Conservation (phyloP, 768 basidiomycete genomes). For the Chalciporus chontae region DNA sequence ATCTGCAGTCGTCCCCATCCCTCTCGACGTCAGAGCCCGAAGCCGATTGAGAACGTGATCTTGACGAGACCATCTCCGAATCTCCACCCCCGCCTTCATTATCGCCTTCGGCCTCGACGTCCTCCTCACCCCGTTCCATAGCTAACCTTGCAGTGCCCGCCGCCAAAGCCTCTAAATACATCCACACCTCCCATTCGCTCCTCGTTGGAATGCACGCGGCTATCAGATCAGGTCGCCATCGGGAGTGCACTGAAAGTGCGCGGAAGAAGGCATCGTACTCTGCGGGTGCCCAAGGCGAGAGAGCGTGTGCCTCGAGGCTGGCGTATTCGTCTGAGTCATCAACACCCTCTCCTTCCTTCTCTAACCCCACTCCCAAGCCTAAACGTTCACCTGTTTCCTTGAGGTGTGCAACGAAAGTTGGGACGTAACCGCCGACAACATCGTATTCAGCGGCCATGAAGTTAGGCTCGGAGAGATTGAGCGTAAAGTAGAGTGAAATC, state of each 20-base stretch:
- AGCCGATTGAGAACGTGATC: neutral
- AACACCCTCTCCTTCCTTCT: neutral
- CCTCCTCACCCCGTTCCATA: conserved; percentile 11
- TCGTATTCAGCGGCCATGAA: conserved; percentile 16
- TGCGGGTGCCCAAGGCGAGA: conserved; percentile 52
- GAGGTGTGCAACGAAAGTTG: conserved; percentile 25
- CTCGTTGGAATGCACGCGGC: conserved; percentile 64
- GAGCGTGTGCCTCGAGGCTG: neutral
- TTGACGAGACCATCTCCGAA: neutral
- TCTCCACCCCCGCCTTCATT: neutral
- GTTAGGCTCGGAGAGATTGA: neutral
- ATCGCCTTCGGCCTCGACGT: neutral
- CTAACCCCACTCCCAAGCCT: neutral
- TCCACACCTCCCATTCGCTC: conserved; percentile 60
- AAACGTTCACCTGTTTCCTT: conserved; percentile 23
- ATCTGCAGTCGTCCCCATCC: neutral
- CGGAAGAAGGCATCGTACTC: conserved; percentile 76
- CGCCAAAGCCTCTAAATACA: conserved; percentile 57
- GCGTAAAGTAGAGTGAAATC: too few relatives aligned
- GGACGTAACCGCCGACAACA: conserved; percentile 21
- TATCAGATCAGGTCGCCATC: conserved; percentile 75
- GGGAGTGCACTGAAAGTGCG: conserved; percentile 61
- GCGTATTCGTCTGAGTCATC: neutral
- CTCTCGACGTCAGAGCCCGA: conserved; percentile 22
- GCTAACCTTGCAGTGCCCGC: conserved; percentile 16